Conservation (phyloP, 176 grass and related monocot species). For the Aechmea fasciata region DNA sequence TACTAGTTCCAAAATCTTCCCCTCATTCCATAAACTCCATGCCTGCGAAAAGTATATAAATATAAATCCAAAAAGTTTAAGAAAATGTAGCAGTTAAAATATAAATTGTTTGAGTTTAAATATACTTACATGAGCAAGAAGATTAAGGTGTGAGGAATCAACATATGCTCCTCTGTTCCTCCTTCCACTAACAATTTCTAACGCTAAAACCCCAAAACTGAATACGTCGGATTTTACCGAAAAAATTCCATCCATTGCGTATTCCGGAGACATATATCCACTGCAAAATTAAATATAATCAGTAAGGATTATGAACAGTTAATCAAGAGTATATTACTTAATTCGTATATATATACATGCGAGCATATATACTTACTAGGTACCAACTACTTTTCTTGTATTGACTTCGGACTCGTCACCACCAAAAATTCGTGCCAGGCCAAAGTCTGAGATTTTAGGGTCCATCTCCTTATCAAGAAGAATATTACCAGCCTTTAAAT, state of each 20-base stretch:
- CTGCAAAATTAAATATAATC: slow-evolving; percentile 12
- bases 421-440: slow-evolving; percentile 70
- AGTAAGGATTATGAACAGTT: background rate
- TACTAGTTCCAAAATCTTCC: slow-evolving; percentile 32
- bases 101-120: slow-evolving; percentile 13
- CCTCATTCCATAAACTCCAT: slow-evolving; percentile 57
- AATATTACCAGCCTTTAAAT: slow-evolving; percentile 73
- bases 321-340: background rate
- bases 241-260: slow-evolving; percentile 58
- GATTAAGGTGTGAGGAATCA: slow-evolving; percentile 32
- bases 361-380: slow-evolving; percentile 49
- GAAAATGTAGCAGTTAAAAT: background rate
- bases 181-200: slow-evolving; percentile 60
- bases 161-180: slow-evolving; percentile 51
- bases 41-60: slow-evolving; percentile 23
- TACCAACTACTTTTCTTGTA: slow-evolving; percentile 60
- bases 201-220: slow-evolving; percentile 51
- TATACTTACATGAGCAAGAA: slow-evolving; percentile 47
- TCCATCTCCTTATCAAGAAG: slow-evolving; percentile 62
- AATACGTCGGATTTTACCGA: slow-evolving; percentile 62
- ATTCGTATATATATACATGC: no score
- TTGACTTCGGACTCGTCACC: slow-evolving; percentile 58
- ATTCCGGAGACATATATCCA: slow-evolving; percentile 62
- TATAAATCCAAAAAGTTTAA: background rate
- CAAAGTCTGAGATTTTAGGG: slow-evolving; percentile 79